These are phyloP conservation scores for Leccinum arenicola DNA, from an alignment of 768 basidiomycete genomes.

Conservation along the genomic window DNA sequence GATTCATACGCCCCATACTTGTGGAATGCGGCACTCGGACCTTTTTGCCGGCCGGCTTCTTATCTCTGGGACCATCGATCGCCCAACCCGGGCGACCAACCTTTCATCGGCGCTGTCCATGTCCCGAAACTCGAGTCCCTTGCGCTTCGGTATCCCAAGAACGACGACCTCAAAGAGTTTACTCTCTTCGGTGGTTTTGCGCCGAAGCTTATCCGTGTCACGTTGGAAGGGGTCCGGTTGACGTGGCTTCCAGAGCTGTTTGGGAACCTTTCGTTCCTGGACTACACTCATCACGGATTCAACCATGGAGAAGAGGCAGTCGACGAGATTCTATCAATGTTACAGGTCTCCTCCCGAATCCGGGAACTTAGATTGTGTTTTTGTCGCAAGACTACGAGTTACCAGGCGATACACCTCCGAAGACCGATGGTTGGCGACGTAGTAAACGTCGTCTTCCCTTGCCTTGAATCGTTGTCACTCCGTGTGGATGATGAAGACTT, in stretches of 20 bases:
- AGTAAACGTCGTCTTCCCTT: constrained; percentile 40
- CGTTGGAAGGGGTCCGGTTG: constrained; percentile 62
- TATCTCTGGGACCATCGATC: constrained; percentile 25
- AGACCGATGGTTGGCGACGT: constrained; percentile 25
- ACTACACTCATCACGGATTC: constrained; percentile 74
- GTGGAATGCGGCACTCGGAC: constrained; percentile 66
- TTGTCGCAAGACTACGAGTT: constrained; percentile 35
- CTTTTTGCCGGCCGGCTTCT: constrained; percentile 39
- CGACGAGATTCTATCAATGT: constrained; percentile 55
- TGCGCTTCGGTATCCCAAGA: constrained; percentile 55
- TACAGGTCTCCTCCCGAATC: constrained; percentile 51
- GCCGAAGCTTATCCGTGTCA: constrained; percentile 52
- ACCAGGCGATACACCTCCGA: constrained; percentile 17
- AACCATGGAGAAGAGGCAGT: constrained; percentile 54
- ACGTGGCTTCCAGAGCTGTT: constrained; percentile 63
- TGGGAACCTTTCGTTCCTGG: constrained; percentile 56
- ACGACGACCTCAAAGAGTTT: constrained; percentile 70
- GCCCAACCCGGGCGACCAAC: constrained; percentile 4
- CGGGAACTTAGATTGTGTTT: constrained; percentile 57
- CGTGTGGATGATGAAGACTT: constrained; percentile 52
- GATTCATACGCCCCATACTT: constrained; percentile 55
- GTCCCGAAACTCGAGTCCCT: constrained; percentile 52
- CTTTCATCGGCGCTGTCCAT: constrained; percentile 26
- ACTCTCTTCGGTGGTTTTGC: constrained; percentile 59
- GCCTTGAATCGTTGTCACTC: constrained; percentile 47